Evolutionary conservation across 2,329 filamentous ascomycete species (phyloP), one percentile per base, ranked within the genome.

Genomic region (Massarina eburnea): DNA sequence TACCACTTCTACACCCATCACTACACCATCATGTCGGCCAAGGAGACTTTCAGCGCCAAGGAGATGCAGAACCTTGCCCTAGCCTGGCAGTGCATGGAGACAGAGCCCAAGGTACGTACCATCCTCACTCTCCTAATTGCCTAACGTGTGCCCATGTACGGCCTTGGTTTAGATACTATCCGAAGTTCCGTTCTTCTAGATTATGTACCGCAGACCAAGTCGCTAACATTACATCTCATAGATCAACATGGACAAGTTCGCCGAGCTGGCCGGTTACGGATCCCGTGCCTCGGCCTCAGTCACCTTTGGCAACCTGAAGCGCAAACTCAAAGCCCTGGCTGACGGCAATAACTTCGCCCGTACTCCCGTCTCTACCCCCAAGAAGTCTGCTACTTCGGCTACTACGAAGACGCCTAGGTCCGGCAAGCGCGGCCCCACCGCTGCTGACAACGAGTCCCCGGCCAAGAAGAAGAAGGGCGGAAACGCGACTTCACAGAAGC

Each of bases 81-180:
- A 0, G 61, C 64, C 1, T 69, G 66, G 67, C 64, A 68, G 26
- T 70, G 67, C 44, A 57, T 70, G 49, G 62, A 66, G 2, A 35
- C 14, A 0, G 52, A 65, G 27, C 66, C 65, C 18, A 70, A 67
- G 55, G 67, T 66, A 53, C 22, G 41, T 47, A 12, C 27, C 24
- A 6, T 6, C 20, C 20, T 9, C 32, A 17, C 32, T 18, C 32
- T 34, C 15, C 32, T 4, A n/a, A n/a, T 35, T 35, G 22, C 29
- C 9, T n/a, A 27, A 36, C 32, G 15, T 29, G 15, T n/a, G n/a
- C n/a, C n/a, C n/a, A n/a, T n/a, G n/a, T n/a, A n/a, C n/a, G n/a
- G n/a, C n/a, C n/a, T n/a, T n/a, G n/a, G n/a, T n/a, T n/a, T n/a
- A n/a, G n/a, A n/a, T n/a, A n/a, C n/a, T n/a, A n/a, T n/a, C n/a